Conservation (phyloP, 129 eudicot species). For the Heracleum sosnowskyi region DNA sequence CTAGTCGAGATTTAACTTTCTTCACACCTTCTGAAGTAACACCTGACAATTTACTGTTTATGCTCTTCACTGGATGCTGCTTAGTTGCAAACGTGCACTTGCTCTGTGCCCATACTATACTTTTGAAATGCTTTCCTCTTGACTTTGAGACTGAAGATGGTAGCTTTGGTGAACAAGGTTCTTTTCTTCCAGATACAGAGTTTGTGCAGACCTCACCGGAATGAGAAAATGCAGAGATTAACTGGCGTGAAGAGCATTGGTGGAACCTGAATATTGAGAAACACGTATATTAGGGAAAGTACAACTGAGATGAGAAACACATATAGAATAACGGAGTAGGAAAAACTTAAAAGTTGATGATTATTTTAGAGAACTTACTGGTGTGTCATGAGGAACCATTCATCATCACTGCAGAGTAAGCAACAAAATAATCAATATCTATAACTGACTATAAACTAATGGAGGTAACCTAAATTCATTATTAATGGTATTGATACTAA, state of each 20-base stretch:
- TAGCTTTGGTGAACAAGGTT: slow-evolving; percentile 45
- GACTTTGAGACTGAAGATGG: slow-evolving; percentile 59
- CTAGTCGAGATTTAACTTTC: slow-evolving; percentile 5
- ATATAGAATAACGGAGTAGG: neutral
- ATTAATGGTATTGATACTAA: slow-evolving; percentile 6
- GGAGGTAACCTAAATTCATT: neutral
- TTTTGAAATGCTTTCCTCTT: slow-evolving; percentile 46
- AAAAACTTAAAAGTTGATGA: neutral
- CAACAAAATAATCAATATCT: slow-evolving; percentile 1
- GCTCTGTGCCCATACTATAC: slow-evolving; percentile 30
- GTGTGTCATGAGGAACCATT: slow-evolving; percentile 54
- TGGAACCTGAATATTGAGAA: slow-evolving; percentile 39
- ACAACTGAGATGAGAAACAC: neutral
- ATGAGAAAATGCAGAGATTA: slow-evolving; percentile 29
- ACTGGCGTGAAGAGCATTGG: slow-evolving; percentile 38
- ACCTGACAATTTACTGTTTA: slow-evolving; percentile 19
- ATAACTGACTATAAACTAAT: neutral
- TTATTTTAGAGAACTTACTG: slow-evolving; percentile 33
- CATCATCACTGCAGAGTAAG: slow-evolving; percentile 48
- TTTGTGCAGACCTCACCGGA: slow-evolving; percentile 19
- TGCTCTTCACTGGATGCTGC: slow-evolving; percentile 30
- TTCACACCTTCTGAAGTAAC: slow-evolving; percentile 16
- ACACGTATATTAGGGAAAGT: neutral
- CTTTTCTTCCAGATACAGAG: slow-evolving; percentile 19
- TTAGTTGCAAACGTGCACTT: slow-evolving; percentile 14